These are phyloP conservation scores for Pinus tabuliformis DNA, from an alignment of 75 land plant species.

Conservation along the genomic window DNA sequence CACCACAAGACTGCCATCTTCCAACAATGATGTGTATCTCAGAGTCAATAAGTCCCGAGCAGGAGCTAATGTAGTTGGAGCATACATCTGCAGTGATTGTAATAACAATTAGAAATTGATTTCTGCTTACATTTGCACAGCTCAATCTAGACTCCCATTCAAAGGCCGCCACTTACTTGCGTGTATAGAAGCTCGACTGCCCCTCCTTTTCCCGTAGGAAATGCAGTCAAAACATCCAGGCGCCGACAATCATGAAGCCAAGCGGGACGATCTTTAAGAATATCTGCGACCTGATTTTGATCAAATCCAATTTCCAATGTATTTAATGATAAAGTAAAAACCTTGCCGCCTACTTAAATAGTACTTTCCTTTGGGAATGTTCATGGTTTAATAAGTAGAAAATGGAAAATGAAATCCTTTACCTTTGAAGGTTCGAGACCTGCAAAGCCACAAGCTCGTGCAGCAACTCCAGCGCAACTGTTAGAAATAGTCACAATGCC, in stretches of 20 bases:
- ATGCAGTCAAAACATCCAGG: slow-evolving; percentile 30
- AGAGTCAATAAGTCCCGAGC: slow-evolving; percentile 82
- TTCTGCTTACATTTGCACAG: not conserved
- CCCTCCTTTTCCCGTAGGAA: slow-evolving; percentile 47
- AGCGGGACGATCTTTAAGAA: slow-evolving; percentile 38
- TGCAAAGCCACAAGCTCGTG: slow-evolving; percentile 90
- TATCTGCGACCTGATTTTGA: slow-evolving; percentile 30
- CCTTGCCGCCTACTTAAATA: too few species aligned
- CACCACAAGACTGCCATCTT: slow-evolving; percentile 87
- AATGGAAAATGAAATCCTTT: not conserved
- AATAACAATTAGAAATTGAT: not conserved
- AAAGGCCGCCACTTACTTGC: slow-evolving; percentile 19
- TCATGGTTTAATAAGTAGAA: not conserved
- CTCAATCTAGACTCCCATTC: not conserved
- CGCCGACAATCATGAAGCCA: slow-evolving; percentile 48
- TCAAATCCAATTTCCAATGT: not conserved
- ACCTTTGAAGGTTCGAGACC: slow-evolving; percentile 83
- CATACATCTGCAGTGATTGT: slow-evolving; percentile 51
- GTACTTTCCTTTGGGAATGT: too few species aligned
- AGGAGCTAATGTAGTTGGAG: slow-evolving; percentile 80
- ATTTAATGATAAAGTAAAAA: not conserved
- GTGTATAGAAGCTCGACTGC: slow-evolving; percentile 46
- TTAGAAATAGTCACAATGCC: slow-evolving; percentile 84
- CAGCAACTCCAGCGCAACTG: slow-evolving; percentile 84
- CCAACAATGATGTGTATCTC: slow-evolving; percentile 66